Conservation (phyloP, 768 basidiomycete species). For the Scleroderma citrinum region DNA sequence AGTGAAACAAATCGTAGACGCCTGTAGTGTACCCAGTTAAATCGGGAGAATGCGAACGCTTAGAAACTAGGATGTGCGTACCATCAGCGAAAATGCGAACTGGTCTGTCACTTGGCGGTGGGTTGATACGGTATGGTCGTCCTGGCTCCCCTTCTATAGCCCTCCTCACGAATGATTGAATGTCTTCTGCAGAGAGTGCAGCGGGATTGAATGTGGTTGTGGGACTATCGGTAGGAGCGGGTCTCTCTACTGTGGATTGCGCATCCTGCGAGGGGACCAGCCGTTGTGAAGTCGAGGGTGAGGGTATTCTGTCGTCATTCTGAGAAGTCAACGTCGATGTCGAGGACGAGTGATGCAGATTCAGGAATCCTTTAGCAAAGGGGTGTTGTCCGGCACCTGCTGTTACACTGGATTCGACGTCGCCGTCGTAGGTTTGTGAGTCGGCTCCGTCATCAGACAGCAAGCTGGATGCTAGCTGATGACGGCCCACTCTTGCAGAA, state of each 20-base stretch:
- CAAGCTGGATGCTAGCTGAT: slow-evolving; percentile 50
- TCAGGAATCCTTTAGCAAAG: slow-evolving; percentile 20
- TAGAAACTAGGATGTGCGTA: slow-evolving; percentile 27
- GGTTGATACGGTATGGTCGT: slow-evolving; percentile 76
- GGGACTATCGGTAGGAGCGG: slow-evolving; percentile 35
- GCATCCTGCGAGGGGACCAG: slow-evolving; percentile 18
- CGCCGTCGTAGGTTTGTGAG: slow-evolving; percentile 87
- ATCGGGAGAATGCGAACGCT: not conserved
- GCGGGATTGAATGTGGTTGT: slow-evolving; percentile 54
- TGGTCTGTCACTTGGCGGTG: slow-evolving; percentile 74
- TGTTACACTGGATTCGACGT: slow-evolving; percentile 75
- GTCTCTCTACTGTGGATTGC: slow-evolving; percentile 35
- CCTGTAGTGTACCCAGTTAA: slow-evolving; percentile 38
- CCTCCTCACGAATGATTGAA: slow-evolving; percentile 66
- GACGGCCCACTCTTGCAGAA: slow-evolving; percentile 29
- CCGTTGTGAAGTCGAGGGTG: slow-evolving; percentile 16
- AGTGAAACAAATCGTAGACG: slow-evolving; percentile 97
- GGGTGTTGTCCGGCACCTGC: slow-evolving; percentile 42
- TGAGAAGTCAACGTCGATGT: slow-evolving; percentile 50
- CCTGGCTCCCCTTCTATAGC: slow-evolving; percentile 68
- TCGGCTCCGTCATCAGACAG: slow-evolving; percentile 72
- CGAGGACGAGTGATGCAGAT: slow-evolving; percentile 40
- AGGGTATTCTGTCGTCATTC: slow-evolving; percentile 15
- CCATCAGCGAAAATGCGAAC: slow-evolving; percentile 94
- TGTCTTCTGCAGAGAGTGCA: slow-evolving; percentile 65